These are phyloP conservation scores for Apiotrichum veenhuisii DNA, from an alignment of 1,284 basidiomycete species.

Conservation along the genomic window DNA sequence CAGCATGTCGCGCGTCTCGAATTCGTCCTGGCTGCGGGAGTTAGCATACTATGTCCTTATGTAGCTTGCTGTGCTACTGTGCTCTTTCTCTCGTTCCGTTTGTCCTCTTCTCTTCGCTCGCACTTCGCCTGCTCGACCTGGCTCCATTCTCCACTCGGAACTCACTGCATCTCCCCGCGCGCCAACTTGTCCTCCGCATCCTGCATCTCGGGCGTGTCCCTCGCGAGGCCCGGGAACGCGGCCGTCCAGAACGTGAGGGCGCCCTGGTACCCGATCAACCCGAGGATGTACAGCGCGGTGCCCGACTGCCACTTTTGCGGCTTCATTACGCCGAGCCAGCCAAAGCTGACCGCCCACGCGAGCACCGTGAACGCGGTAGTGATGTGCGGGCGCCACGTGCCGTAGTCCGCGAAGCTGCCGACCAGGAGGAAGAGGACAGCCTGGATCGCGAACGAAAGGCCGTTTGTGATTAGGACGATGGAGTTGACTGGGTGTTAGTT, in stretches of 20 bases:
- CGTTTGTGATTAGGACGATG: conserved; percentile 25
- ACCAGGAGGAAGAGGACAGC: conserved; percentile 20
- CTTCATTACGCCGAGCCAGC: conserved; percentile 49
- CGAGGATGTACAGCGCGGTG: conserved; percentile 24
- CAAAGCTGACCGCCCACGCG: conserved; percentile 67
- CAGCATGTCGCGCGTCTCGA: conserved; percentile 49
- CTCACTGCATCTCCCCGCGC: conserved; percentile 18
- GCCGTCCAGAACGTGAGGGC: conserved; percentile 33
- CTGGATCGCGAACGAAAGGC: conserved; percentile 25
- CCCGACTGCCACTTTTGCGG: conserved; percentile 25
- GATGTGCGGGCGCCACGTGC: conserved; percentile 26
- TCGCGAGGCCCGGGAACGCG: conserved; percentile 23
- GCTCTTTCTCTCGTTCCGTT: too few species aligned
- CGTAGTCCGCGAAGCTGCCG: conserved; percentile 27
- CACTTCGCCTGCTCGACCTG: too few species aligned
- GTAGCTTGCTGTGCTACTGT: background rate
- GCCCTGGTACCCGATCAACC: conserved; percentile 70
- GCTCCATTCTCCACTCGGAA: background rate
- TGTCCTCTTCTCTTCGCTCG: too few species aligned
- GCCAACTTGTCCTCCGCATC: conserved; percentile 20
- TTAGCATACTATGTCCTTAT: too few species aligned
- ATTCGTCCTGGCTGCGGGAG: conserved; percentile 64
- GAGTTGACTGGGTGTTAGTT: conserved; percentile 28
- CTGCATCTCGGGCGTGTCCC: conserved; percentile 24
- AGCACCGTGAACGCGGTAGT: conserved; percentile 66